Evolutionary conservation across 148 eudicot species (phyloP).

Genomic region (Cornus controversa): DNA sequence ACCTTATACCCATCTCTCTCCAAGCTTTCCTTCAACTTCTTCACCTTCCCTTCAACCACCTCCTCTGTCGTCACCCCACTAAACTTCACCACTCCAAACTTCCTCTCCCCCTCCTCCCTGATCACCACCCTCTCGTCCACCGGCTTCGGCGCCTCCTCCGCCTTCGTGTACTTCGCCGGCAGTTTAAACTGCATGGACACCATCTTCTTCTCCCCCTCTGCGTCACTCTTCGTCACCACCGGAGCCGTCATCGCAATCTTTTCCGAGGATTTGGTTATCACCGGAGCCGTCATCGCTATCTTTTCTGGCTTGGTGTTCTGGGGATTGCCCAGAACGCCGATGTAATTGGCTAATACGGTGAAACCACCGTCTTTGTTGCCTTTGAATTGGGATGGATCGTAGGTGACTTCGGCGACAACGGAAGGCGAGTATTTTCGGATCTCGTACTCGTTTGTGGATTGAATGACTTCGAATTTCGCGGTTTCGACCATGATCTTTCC

Average conservation of each 20-base stretch:
- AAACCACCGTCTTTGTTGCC: constrained; percentile 74
- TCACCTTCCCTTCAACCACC: constrained; percentile 63
- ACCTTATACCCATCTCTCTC: constrained; percentile 66
- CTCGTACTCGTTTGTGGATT: constrained; percentile 55
- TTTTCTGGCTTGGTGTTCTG: constrained; percentile 52
- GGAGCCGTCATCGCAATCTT: constrained; percentile 54
- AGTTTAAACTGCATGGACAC: constrained; percentile 74
- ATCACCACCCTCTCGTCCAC: constrained; percentile 83
- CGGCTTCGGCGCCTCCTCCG: constrained; percentile 76
- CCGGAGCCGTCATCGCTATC: constrained; percentile 77
- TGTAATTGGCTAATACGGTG: constrained; percentile 60
- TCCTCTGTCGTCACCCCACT: constrained; percentile 55
- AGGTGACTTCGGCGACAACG: constrained; percentile 62
- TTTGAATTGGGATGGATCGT: constrained; percentile 55
- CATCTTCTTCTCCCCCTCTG: constrained; percentile 12
- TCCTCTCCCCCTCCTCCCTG: constrained; percentile 62
- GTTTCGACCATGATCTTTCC: constrained; percentile 63
- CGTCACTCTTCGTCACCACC: constrained; percentile 34
- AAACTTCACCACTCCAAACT: constrained; percentile 71
- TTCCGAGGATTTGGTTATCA: constrained; percentile 43
- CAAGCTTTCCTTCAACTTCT: constrained; percentile 39
- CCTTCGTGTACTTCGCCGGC: constrained; percentile 54
- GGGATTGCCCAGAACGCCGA: constrained; percentile 70
- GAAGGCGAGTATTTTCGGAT: constrained; percentile 60
- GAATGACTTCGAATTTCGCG: constrained; percentile 49